Base-by-base conservation (phyloP, 176 grass and related monocot genomes). In the Triticum turgidum region DNA sequence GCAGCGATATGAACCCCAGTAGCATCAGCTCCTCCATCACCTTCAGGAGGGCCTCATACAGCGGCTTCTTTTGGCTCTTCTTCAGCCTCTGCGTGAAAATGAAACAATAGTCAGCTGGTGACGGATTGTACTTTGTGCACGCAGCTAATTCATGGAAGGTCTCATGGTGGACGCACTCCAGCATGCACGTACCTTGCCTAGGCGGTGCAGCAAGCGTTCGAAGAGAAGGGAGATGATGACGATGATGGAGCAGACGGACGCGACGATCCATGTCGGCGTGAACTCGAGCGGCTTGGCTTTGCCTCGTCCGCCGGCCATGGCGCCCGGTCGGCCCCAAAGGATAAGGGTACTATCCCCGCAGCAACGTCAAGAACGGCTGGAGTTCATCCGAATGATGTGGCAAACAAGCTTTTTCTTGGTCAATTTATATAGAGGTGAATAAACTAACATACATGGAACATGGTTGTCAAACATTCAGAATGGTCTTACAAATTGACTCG, bases 221-320 rank as follows among this genome's bases (percentile, higher is more conserved):
- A 49, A 49, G 45, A 49, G 12, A 0, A 49, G 45, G 12, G 45
- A 49, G 4, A 49, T 1, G 45, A 49, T 49, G 12, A 49, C 45
- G 4, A 49, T 49, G 12, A 49, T 14, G 45, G 45, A 49, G 12
- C 12, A 49, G 45, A 49, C 12, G 0, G 45, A 49, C 12, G 45
- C 45, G 12, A 47, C 45, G 11, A 47, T 47, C 45, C 45, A 49
- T 49, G 45, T 49, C 0, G 45, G 45, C 45, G 45, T 49, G 45
- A 49, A 49, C 45, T 49, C 45, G 12, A 49, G 12, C 4, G 45
- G 45, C 12, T 49, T 49, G 45, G 45, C 45, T 14, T 49, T 49
- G 45, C 12, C 45, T 49, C 45, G 3, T 14, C 12, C 45, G 12
- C 45, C 45, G 4, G 45, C 45, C 45, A 94, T 97, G 76, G 81